Evolutionary conservation across 164 flowering plant genomes (phyloP), one percentile per base, ranked within the genome.

Genomic region (Vitis amurensis): DNA sequence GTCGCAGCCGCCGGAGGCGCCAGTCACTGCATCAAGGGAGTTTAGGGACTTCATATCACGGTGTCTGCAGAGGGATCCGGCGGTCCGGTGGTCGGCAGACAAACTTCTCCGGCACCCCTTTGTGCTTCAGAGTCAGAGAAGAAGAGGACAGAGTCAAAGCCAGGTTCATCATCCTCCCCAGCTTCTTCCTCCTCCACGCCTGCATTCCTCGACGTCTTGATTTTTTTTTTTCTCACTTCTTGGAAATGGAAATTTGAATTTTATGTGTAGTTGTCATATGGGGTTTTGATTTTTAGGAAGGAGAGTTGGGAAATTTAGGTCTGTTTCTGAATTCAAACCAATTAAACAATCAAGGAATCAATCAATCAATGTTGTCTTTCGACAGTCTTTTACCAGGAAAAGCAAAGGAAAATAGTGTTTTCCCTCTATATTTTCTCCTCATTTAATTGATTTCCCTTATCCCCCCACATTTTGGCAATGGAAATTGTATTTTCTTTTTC

Each of bases 1-100:
- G 83, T 73, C 91, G 4, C 82, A 80, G 67, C 97, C 98, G 17
- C 98, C 97, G 2, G 88, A 87, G 78, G 96, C 94, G 0, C 97
- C 98, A 13, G 53, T 71, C 5, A 68, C 81, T 0, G 96, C 98
- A 0, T 91, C 97, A 1, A 17, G 51, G 15, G 96, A 94, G 70
- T 88, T 94, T 49, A 67, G 90, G 60, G 68, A 84, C 58, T 94
- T 94, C 68, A 74, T 94, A 11, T 55, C 83, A 0, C 77, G 91
- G 63, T 94, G 98, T 72, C 69, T 94, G 75, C 97, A 94, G 82
- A 81, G 81, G 59, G 97, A 90, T 0, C 96, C 96, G 9, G 69
- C 76, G 5, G 73, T 51, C 70, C 61, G 97, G 49, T 88, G 92
- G 92, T 73, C 87, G 1, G 92, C 98, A 0, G 66, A 51, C 50